Conservation (phyloP, 345 rosid species). For the Gossypium longicalyx region DNA sequence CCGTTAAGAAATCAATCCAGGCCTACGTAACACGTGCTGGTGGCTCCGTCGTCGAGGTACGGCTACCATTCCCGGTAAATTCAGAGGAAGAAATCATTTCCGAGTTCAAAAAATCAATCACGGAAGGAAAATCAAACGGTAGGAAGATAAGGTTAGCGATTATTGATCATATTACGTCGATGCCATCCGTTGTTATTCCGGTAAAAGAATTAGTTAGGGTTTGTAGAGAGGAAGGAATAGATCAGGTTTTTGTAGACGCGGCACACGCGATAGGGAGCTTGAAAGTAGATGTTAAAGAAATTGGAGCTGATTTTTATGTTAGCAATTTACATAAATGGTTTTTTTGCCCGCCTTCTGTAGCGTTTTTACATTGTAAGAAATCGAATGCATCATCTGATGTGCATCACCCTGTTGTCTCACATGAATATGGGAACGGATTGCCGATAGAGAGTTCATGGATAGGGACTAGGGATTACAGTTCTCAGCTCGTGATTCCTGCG, state of each 20-base stretch:
- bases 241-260: conserved; percentile 82
- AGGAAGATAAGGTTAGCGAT: conserved; percentile 72
- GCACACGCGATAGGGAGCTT: conserved; percentile 68
- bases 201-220: conserved; percentile 67
- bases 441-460: conserved; percentile 86
- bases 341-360: conserved; percentile 80
- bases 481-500: conserved; percentile 77
- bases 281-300: conserved; percentile 73
- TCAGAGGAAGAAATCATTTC: conserved; percentile 56
- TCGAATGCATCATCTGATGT: conserved; percentile 30
- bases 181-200: conserved; percentile 89
- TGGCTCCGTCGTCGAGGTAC: conserved; percentile 75
- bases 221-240: conserved; percentile 83
- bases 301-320: conserved; percentile 87
- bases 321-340: conserved; percentile 94
- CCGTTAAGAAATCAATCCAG: conserved; percentile 85
- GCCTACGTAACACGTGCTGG: conserved; percentile 84
- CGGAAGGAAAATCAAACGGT: conserved; percentile 56
- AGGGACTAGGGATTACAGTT: conserved; percentile 87
- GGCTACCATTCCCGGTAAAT: conserved; percentile 69
- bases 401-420: conserved; percentile 93
- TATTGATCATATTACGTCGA: conserved; percentile 85
- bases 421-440: conserved; percentile 83
- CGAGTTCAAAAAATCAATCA: conserved; percentile 56
- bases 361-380: conserved; percentile 70